A percentile compares a stretch with the other conserved stretches of the same genome.
phyloP scores from a whole-genome alignment of 768 basidiomycete genomes.

The Lyophyllum atratum region DNA sequence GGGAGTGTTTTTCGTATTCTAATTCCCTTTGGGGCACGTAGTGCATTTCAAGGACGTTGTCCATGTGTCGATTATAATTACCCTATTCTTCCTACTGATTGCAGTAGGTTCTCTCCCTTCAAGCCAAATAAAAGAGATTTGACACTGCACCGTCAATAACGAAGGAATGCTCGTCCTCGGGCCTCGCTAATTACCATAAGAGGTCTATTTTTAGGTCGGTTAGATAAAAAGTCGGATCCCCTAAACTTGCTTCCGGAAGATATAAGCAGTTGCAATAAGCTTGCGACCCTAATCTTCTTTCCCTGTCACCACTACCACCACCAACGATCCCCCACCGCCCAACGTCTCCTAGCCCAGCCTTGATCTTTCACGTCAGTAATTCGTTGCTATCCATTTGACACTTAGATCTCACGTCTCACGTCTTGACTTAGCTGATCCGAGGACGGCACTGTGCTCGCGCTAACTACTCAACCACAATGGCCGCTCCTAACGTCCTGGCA shows the following conservation, averaged over 20 bases:
- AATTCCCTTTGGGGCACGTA: background rate
- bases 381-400: slow-evolving; percentile 11
- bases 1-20: background rate
- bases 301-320: background rate
- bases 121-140: too few species aligned
- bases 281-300: background rate
- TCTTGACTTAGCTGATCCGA: background rate
- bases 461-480: slow-evolving; percentile 1
- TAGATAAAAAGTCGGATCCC: slow-evolving; percentile 1
- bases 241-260: background rate
- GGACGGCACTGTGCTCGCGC: background rate
- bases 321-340: background rate
- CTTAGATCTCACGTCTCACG: background rate
- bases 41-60: background rate
- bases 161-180: too few species aligned
- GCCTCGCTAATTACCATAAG: background rate
- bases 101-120: too few species aligned
- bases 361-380: background rate
- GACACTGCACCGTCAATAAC: too few species aligned
- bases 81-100: too few species aligned
- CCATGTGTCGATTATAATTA: background rate
- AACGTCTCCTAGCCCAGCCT: background rate
- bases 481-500: slow-evolving; percentile 13
- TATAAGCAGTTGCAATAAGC: background rate
- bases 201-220: slow-evolving; percentile 2